Percentiles rank a stretch among this genome's conserved stretches.
These are phyloP conservation scores for Cucurbita argyrosperma DNA, from an alignment of 306 rosid species.

Conservation along the genomic window DNA sequence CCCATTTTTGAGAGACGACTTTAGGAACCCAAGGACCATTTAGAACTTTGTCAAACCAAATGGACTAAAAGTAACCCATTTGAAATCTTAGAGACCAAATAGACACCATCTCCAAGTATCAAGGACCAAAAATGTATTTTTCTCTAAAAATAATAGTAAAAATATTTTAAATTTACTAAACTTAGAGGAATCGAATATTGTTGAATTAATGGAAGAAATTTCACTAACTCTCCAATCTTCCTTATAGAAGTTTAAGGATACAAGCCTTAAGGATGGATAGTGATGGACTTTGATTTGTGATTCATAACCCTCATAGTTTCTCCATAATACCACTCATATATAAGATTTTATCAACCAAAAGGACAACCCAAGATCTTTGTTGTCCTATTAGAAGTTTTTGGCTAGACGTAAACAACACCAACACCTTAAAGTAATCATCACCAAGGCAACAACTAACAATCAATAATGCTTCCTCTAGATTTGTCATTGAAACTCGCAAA, in stretches of 20 bases:
- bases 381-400: background rate
- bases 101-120: background rate
- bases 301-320: background rate
- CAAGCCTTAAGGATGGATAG: background rate
- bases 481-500: background rate
- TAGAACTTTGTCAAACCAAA: too few species aligned
- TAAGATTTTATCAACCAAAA: background rate
- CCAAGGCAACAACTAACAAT: background rate
- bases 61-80: background rate
- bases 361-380: background rate
- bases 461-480: background rate
- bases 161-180: background rate
- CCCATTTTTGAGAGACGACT: too few species aligned
- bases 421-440: background rate
- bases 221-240: background rate
- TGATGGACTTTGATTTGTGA: background rate
- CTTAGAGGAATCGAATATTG: background rate
- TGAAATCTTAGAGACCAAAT: background rate
- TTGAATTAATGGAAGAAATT: background rate
- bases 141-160: background rate
- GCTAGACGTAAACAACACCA: background rate
- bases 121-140: background rate
- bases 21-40: too few species aligned
- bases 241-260: background rate
- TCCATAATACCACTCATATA: background rate